Base-by-base conservation (phyloP, 306 rosid species). In the Fragaria iinumae region DNA sequence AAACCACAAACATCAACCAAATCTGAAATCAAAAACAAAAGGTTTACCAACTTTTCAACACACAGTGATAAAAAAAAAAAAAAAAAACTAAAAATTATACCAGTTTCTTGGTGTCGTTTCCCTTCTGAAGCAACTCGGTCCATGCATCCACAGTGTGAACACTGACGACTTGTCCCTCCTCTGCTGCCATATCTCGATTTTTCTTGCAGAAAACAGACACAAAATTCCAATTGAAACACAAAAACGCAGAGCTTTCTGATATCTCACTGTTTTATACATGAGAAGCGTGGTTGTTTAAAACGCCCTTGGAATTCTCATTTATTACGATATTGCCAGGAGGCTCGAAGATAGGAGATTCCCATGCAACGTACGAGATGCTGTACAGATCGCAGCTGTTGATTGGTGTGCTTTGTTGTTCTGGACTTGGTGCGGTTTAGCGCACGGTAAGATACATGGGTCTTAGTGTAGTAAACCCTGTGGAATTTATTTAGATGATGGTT, bases 131-230 rank as follows among this genome's bases (percentile, higher is more conserved):
- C 4, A 80, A 84, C 32, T 86, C 83, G 48, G 68, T 84, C 97
- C 97, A 90, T 41, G 85, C 84, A 32, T 92, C 96, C 32, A 90
- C 81, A 43, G 83, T 72, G 91, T 90, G 96, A 79, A 86, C 80
- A 67, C 90, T 12, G 72, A 92, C 47, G 44, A 92, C 93, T 72
- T 87, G 97, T 72, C 96, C 95, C 80, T 86, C 93, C 75, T 88
- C 96, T 23, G 72, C 84, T 16, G 92, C 90, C 89, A 85, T 32
- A 32, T 32, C 36, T 88, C 16, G 53, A 36, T 25, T 16, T 36
- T 45, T n/a, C 12, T 38, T 38, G 25, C 38, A 11, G 18, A 27
- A 8, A 43, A 71, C 79, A 80, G 78, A 82, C 60, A 4, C 39
- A 55, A 14, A 55, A 13, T 5, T 10, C 64, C 68, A 25, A 52